Conservation (phyloP, 257 asterid genomes). For the Lycium barbarum region DNA sequence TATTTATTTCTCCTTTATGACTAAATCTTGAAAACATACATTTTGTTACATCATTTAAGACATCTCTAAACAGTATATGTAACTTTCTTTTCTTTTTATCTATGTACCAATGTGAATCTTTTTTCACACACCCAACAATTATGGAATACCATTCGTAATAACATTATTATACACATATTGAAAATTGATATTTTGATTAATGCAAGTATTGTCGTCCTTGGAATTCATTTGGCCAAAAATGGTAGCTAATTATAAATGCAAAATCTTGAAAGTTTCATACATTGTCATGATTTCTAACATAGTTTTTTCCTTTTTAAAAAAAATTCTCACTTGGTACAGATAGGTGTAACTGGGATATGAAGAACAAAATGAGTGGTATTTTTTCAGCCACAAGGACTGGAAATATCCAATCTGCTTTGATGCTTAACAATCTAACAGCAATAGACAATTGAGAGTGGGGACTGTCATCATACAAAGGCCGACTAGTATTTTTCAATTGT, state of each 20-base stretch:
- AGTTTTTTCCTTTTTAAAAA: neutral
- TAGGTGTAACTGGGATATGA: conserved; percentile 79
- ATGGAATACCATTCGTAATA: neutral
- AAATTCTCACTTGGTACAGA: conserved; percentile 39
- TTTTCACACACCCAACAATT: too few species aligned
- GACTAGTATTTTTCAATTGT: too few species aligned
- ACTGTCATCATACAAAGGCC: too few species aligned
- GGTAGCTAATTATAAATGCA: neutral
- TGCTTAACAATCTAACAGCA: too few species aligned
- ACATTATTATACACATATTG: neutral
- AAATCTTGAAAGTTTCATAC: neutral
- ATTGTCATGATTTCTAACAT: neutral
- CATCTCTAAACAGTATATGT: neutral
- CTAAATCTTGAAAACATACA: neutral
- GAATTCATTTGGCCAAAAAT: neutral
- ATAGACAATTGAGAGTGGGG: too few species aligned
- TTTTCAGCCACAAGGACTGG: conserved; percentile 90
- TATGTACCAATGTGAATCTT: neutral
- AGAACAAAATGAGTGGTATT: conserved; percentile 88
- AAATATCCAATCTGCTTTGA: conserved; percentile 62
- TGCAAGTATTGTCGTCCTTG: neutral
- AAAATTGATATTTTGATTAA: neutral
- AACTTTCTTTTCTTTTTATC: neutral
- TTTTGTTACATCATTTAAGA: neutral
- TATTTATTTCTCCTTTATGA: neutral